Base-by-base conservation (phyloP, 208 protist species). In the Trypanosoma theileri region DNA sequence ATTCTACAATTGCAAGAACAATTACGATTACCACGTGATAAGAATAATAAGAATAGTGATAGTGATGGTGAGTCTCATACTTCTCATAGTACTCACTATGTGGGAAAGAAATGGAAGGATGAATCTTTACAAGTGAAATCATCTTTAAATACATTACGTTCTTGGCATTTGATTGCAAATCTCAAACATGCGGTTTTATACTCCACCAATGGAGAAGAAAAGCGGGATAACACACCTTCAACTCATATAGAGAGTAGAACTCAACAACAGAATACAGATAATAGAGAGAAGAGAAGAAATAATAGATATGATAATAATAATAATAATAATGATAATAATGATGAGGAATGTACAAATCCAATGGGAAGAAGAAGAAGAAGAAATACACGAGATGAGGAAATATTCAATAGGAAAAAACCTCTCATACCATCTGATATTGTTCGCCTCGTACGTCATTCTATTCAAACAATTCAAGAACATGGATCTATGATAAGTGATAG, bases 91-190 rank as follows among this genome's bases (percentile, higher is more conserved):
- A 8, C 28, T 8, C 28, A 35, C 6, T 35, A 35, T 35, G 28
- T 6, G 28, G 28, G 28, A 6, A 35, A 35, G 28, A 35, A 35
- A 35, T 8, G 28, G 28, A 35, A 35, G 6, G 6, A 35, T 35
- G 6, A 1, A 35, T 35, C 6, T 35, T 1, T 35, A 35, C 28
- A 35, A 35, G 28, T 8, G 28, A 42, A 3, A 8, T 35, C 42
- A 24, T 19, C 35, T 54, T 13, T 12, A 3, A 7, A 22, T 11
- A 22, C 41, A 7, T 28, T 68, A 53, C 60, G 56, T n/a, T 56
- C 69, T 1, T 75, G 69, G 69, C 69, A 75, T 44, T 1, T 64
- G n/a, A 68, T 75, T 40, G 53, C 56, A 59, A 69, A 69, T 24
- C 45, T 75, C 12, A 75, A 75, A 40, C 55, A 68, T 50, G 56